phyloP scores from a whole-genome alignment of 169 alveolate species.

The Cryptosporidium ubiquitum region DNA sequence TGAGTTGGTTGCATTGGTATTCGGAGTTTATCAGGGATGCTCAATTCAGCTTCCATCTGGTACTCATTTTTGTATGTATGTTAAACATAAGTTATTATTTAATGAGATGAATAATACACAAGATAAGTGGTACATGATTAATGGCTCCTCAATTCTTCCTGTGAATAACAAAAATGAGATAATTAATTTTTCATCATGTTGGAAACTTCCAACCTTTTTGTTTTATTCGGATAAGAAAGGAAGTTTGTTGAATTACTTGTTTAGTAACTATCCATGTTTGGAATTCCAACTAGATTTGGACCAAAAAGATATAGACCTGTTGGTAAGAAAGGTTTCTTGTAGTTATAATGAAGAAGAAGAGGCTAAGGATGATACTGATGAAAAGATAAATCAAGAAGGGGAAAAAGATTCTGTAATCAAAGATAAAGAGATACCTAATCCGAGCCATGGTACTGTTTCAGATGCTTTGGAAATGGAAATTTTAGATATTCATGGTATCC shows the following conservation, averaged over 20 bases:
- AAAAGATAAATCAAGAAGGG: neutral
- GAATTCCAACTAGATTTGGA: neutral
- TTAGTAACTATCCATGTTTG: neutral
- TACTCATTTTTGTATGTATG: conserved; percentile 63
- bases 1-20: conserved; percentile 33
- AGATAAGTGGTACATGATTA: conserved; percentile 38
- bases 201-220: conserved; percentile 48
- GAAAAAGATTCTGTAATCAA: neutral
- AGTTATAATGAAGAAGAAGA: neutral
- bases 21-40: conserved; percentile 52
- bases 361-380: neutral
- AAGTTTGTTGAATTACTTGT: neutral
- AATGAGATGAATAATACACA: conserved; percentile 1
- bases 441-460: neutral
- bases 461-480: neutral
- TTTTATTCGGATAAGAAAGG: conserved; percentile 15
- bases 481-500: conserved; percentile 5
- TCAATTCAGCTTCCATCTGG: conserved; percentile 65
- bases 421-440: neutral
- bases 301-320: neutral
- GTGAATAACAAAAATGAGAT: conserved; percentile 38
- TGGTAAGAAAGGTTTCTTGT: neutral
- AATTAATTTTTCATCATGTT: conserved; percentile 6
- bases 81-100: conserved; percentile 22
- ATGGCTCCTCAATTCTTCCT: conserved; percentile 35